Evolutionary conservation across 495 filamentous ascomycete species (phyloP).

Genomic region (Aspergillus leporis): DNA sequence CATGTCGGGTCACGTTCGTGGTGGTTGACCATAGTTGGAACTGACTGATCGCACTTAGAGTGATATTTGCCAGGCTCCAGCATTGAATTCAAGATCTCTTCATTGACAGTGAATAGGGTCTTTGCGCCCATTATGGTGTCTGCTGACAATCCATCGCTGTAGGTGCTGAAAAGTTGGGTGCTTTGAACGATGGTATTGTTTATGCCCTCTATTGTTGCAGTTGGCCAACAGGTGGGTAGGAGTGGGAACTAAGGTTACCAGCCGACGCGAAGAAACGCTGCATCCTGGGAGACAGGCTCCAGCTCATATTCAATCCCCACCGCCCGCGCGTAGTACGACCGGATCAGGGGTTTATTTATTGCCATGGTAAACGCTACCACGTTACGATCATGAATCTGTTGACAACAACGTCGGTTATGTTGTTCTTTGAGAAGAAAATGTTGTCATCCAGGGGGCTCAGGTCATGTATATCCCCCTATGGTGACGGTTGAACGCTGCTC

Average conservation of each 20-base stretch:
- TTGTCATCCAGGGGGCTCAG: background rate
- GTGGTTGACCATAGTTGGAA: background rate
- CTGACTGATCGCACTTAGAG: background rate
- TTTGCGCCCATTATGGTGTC: background rate
- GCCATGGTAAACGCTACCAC: background rate
- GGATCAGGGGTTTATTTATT: background rate
- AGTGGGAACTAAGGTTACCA: background rate
- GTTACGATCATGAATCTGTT: background rate
- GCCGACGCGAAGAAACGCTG: background rate
- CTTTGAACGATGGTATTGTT: background rate
- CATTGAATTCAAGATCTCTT: background rate
- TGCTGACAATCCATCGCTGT: background rate
- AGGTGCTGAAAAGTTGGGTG: background rate
- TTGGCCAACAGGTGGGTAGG: background rate
- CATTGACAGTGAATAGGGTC: background rate
- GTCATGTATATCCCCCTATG: background rate
- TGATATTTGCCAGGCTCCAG: background rate
- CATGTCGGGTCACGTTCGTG: background rate
- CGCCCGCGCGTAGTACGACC: background rate
- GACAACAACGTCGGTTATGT: background rate
- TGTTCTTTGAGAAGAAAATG: background rate
- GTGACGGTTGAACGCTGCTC: background rate
- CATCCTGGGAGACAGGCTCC: background rate
- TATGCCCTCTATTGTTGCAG: background rate
- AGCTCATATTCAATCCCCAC: background rate